phyloP scores from a whole-genome alignment of 2,329 filamentous ascomycete genomes.

The Cladosporium sphaerospermum region DNA sequence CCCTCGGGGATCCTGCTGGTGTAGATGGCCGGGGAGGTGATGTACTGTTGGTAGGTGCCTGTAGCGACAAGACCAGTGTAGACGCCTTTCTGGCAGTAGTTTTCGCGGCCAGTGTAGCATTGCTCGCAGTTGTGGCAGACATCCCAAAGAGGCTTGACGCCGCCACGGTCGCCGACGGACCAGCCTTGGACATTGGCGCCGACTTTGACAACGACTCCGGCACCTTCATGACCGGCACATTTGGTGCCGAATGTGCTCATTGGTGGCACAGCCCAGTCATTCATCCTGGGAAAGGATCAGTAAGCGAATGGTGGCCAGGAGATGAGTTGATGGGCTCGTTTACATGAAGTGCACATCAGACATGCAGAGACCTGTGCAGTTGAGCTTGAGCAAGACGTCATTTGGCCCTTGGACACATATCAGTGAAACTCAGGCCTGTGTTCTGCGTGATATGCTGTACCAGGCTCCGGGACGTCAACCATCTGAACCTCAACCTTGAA shows the following conservation, averaged over 20 bases:
- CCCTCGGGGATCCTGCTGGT: constrained; percentile 51
- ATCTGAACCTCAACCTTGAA: constrained; percentile 44
- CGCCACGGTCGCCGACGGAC: constrained; percentile 49
- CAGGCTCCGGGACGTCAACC: constrained; percentile 45
- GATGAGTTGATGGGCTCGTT: not conserved
- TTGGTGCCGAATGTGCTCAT: constrained; percentile 37
- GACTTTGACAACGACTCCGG: constrained; percentile 50
- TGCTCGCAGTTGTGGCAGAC: constrained; percentile 44
- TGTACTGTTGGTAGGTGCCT: constrained; percentile 55
- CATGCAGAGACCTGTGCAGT: constrained; percentile 53
- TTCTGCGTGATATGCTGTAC: constrained; percentile 23
- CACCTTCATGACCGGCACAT: constrained; percentile 44
- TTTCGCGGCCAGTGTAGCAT: constrained; percentile 49
- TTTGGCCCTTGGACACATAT: constrained; percentile 39
- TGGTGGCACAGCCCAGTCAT: constrained; percentile 45
- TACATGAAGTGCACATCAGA: constrained; percentile 47
- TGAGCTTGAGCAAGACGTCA: constrained; percentile 52
- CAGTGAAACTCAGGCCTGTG: not conserved
- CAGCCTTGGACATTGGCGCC: constrained; percentile 48
- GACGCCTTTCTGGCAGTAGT: constrained; percentile 45
- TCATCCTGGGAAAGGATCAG: constrained; percentile 39
- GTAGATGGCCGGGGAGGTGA: constrained; percentile 50
- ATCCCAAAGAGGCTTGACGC: constrained; percentile 47
- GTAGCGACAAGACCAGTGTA: constrained; percentile 40
- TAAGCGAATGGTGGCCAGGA: constrained; percentile 38